Base-by-base conservation (phyloP, 768 basidiomycete genomes). In the Amanita molliuscula region DNA sequence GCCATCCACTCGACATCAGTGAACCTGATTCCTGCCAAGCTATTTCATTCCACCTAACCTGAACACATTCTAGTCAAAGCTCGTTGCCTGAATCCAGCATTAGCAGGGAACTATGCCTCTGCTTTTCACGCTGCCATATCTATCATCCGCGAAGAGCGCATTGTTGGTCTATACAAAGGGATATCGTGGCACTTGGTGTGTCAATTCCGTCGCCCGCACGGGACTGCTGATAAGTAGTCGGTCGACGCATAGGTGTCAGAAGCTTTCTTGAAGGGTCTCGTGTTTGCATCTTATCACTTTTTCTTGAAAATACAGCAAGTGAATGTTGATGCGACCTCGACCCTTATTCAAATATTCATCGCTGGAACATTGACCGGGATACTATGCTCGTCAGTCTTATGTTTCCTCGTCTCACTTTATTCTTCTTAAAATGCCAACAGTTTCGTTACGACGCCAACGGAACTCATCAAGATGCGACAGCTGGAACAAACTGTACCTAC, bases 391-490 rank as follows among this genome's bases (percentile, higher is more conserved):
- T 91, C 61, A 60, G 88, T 71, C 36, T 15, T 44, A 11, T n/a
- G 13, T 13, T 18, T 36, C 20, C 3, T 41, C 34, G 21, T 29
- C 20, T n/a, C 21, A 9, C 11, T 7, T 28, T 47, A n/a, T 8
- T 10, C 3, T 36, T 13, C 18, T 36, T 34, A 10, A 3, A 28
- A 23, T 23, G 23, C 6, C 23, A 15, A 34, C 38, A 90, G 88
- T 4, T 56, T 89, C 9, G 64, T 94, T 50, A 87, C 88, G 2
- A 82, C 86, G 1, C 91, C 92, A 0, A 87, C 82, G 7, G 93
- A 95, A 55, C 75, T 93, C 1, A 73, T 95, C 67, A 95, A 95
- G 71, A 89, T 93, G 61, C 76, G 84, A 29, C 86, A 88, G 55
- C 87, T 89, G 56, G 74, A 77, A 29, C 64, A 75, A 48, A 62